Evolutionary conservation across 768 basidiomycete species (phyloP).

Genomic region (Trametopsis cervina): DNA sequence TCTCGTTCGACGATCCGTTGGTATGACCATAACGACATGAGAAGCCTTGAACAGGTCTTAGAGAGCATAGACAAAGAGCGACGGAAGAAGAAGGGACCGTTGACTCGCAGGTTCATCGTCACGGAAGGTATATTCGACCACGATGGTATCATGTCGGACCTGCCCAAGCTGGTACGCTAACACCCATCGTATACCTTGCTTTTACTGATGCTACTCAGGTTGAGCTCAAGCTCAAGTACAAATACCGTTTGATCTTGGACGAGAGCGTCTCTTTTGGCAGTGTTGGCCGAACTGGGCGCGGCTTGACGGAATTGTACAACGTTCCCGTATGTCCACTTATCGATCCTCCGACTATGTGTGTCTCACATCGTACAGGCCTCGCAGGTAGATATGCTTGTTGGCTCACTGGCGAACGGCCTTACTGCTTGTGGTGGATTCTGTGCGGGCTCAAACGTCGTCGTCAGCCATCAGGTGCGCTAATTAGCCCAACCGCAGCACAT

Average conservation of each 20-base stretch:
- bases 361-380: conserved; percentile 44
- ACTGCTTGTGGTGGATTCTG: conserved; percentile 91
- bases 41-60: conserved; percentile 84
- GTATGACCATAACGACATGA: conserved; percentile 95
- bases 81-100: conserved; percentile 70
- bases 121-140: conserved; percentile 97
- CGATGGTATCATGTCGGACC: conserved; percentile 86
- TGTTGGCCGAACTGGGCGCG: conserved; percentile 89
- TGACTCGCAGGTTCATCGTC: conserved; percentile 91
- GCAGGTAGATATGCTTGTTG: conserved; percentile 93
- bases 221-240: conserved; percentile 92
- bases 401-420: conserved; percentile 80
- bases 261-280: conserved; percentile 92
- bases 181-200: neutral
- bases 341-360: neutral
- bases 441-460: conserved; percentile 75
- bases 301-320: conserved; percentile 91
- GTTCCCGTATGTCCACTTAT: conserved; percentile 56
- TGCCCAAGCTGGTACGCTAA: conserved; percentile 71
- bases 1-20: conserved; percentile 87
- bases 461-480: conserved; percentile 73
- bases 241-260: conserved; percentile 91
- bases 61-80: conserved; percentile 81
- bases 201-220: conserved; percentile 41
- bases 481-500: neutral